phyloP scores from a whole-genome alignment of 2,329 filamentous ascomycete species.

The Nothomitra cinnamomea region DNA sequence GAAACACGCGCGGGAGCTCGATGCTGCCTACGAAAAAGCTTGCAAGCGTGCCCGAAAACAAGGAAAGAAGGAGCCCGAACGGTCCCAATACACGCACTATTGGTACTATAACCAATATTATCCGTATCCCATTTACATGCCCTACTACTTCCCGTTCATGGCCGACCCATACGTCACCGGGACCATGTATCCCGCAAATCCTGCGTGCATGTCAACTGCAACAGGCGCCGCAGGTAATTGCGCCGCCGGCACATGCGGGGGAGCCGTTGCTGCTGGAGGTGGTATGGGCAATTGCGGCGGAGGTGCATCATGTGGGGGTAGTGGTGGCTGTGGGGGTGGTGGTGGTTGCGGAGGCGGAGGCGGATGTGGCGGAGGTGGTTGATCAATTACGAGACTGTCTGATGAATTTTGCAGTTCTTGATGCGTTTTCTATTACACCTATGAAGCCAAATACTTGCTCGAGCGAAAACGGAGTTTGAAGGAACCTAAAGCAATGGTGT shows the following conservation, averaged over 20 bases:
- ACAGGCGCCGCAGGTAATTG: slow-evolving; percentile 29
- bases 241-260: slow-evolving; percentile 31
- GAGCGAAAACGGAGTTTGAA: too few species aligned
- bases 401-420: too few species aligned
- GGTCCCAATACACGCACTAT: slow-evolving; percentile 20
- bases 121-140: slow-evolving; percentile 27
- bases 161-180: slow-evolving; percentile 25
- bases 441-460: too few species aligned
- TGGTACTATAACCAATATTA: slow-evolving; percentile 22
- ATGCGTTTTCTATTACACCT: too few species aligned
- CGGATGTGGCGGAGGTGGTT: slow-evolving; percentile 18
- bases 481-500: too few species aligned
- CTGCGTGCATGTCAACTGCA: slow-evolving; percentile 26
- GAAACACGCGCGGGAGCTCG: slow-evolving; percentile 31
- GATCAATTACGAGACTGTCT: too few species aligned
- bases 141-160: slow-evolving; percentile 30
- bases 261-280: slow-evolving; percentile 13
- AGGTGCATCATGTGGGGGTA: slow-evolving; percentile 20
- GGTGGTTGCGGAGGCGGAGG: slow-evolving; percentile 29
- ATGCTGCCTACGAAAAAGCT: slow-evolving; percentile 16
- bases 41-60: slow-evolving; percentile 20
- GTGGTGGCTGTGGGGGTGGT: slow-evolving; percentile 24
- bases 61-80: slow-evolving; percentile 18
- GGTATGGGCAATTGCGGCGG: slow-evolving; percentile 25
- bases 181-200: slow-evolving; percentile 27